phyloP scores from a whole-genome alignment of 352 stramenopile species.

The Phytophthora capsici region DNA sequence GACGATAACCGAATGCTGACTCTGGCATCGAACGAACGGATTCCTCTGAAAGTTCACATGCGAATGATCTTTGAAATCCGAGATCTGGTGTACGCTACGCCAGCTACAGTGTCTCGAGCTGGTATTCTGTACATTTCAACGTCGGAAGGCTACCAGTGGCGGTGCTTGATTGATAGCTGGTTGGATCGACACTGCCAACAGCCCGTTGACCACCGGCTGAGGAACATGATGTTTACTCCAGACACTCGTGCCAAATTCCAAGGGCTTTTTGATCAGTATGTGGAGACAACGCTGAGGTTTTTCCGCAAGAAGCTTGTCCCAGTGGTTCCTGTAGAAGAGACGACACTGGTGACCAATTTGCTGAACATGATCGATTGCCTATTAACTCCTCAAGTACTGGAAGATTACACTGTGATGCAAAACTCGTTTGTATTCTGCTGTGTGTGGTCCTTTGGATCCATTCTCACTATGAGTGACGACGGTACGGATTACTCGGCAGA shows the following conservation, averaged over 20 bases:
- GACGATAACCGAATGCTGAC: conserved; percentile 98
- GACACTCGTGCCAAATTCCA: conserved; percentile 85
- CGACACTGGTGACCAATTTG: conserved; percentile 92
- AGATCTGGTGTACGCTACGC: conserved; percentile 95
- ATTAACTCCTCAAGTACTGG: conserved; percentile 81
- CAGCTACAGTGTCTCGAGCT: conserved; percentile 94
- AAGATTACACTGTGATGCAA: conserved; percentile 83
- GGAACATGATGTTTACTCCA: conserved; percentile 79
- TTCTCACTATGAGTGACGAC: conserved; percentile 93
- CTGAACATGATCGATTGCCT: conserved; percentile 95
- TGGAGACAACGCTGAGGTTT: conserved; percentile 92
- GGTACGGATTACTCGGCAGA: conserved; percentile 94
- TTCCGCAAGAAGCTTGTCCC: conserved; percentile 94
- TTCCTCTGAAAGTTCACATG: conserved; percentile 97
- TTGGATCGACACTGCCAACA: conserved; percentile 79
- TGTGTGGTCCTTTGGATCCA: conserved; percentile 95
- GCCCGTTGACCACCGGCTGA: conserved; percentile 67
- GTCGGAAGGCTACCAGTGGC: conserved; percentile 95
- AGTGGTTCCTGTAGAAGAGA: conserved; percentile 94
- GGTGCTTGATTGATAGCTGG: conserved; percentile 94
- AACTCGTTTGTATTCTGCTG: conserved; percentile 96
- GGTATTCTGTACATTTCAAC: conserved; percentile 97
- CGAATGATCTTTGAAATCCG: conserved; percentile 98
- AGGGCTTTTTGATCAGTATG: conserved; percentile 92
- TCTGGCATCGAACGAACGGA: conserved; percentile 96